phyloP scores from a whole-genome alignment of 2,329 filamentous ascomycete species.

The Aspergillus tamarii region DNA sequence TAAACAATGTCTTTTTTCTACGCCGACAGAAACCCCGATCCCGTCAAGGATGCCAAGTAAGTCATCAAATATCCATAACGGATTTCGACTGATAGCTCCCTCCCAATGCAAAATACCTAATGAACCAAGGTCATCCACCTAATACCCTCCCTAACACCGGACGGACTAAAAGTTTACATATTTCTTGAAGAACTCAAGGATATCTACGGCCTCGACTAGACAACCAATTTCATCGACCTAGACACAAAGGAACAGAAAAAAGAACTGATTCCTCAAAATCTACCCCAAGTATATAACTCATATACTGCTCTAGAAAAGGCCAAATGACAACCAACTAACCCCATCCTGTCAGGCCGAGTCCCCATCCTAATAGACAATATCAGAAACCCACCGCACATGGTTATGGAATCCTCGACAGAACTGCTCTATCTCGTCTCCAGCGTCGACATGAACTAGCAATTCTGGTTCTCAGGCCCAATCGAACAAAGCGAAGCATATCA shows the following conservation, averaged over 20 bases:
- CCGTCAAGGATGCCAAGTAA: too few relatives aligned
- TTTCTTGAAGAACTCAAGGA: conserved; percentile 6
- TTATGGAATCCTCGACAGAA: background rate
- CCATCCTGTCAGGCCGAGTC: background rate
- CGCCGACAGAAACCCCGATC: too few relatives aligned
- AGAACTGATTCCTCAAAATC: background rate
- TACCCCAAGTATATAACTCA: background rate
- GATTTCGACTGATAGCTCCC: too few relatives aligned
- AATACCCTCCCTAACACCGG: conserved; percentile 1
- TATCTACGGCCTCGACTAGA: background rate
- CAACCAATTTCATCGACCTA: background rate
- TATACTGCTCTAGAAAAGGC: background rate
- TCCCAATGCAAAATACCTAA: background rate
- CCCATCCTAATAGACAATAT: background rate
- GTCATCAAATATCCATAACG: too few relatives aligned
- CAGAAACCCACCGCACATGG: background rate
- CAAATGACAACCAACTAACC: background rate
- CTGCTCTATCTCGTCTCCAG: background rate
- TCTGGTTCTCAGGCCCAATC: background rate
- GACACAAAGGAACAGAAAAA: background rate
- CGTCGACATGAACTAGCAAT: background rate
- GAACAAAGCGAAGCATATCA: background rate
- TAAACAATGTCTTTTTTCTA: too few relatives aligned
- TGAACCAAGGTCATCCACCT: conserved; percentile 1
- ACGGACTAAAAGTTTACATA: conserved; percentile 8